Percentiles rank a stretch among this genome's conserved stretches.
phyloP scores from a whole-genome alignment of 768 basidiomycete genomes.

The Boletus huronensis region DNA sequence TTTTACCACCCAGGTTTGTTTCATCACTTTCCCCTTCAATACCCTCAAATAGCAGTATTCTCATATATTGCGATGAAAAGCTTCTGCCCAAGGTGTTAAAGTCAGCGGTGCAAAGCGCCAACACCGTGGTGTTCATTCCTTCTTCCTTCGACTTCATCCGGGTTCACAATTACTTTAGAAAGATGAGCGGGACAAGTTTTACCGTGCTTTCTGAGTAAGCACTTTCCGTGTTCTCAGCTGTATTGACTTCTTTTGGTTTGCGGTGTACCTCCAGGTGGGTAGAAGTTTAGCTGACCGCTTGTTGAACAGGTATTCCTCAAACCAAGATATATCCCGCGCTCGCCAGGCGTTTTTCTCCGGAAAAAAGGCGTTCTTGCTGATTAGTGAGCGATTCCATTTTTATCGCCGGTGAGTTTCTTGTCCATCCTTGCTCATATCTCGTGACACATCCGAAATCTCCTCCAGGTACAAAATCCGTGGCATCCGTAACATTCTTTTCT shows the following conservation, averaged over 20 bases:
- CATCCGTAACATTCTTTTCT: constrained; percentile 90
- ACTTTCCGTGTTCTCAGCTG: background rate
- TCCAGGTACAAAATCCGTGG: constrained; percentile 90
- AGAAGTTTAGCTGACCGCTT: background rate
- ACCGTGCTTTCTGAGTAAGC: constrained; percentile 86
- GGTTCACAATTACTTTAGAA: constrained; percentile 81
- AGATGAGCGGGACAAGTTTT: constrained; percentile 65
- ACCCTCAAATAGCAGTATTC: background rate
- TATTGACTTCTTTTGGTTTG: background rate
- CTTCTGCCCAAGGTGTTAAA: constrained; percentile 79
- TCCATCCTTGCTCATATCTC: background rate
- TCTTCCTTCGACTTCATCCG: constrained; percentile 97
- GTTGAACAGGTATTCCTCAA: constrained; percentile 74
- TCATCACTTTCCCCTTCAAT: background rate
- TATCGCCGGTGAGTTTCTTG: constrained; percentile 64
- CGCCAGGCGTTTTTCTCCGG: constrained; percentile 90
- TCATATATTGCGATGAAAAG: constrained; percentile 35
- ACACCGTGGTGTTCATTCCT: constrained; percentile 86
- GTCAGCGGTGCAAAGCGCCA: constrained; percentile 89
- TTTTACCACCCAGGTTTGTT: constrained; percentile 77
- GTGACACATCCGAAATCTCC: background rate
- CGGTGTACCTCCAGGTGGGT: background rate
- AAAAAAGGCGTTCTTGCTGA: constrained; percentile 78
- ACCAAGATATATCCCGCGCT: constrained; percentile 91
- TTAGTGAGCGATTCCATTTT: constrained; percentile 99